Evolutionary conservation across 1,284 basidiomycete species (phyloP), one percentile per base, ranked within the genome.

Genomic region (Malassezia equina): DNA sequence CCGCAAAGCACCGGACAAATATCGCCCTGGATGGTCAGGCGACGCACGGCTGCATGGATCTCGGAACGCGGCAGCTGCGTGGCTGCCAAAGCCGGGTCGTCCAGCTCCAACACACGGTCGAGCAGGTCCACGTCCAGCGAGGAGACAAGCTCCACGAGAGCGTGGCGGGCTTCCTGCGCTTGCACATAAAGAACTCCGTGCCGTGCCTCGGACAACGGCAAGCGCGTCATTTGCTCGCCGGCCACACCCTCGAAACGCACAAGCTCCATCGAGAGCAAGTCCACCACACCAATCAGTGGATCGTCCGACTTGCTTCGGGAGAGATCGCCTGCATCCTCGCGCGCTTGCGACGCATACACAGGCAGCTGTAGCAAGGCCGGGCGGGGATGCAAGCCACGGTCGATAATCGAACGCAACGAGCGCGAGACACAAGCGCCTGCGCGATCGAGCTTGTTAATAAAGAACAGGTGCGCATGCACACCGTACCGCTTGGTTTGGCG

Each of bases 401-500:
- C 81, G 8, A 81, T 76, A 17, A 90, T 77, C 24, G 86, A 89
- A 15, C 79, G 66, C 11, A 89, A 64, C 0, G 86, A 87, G 1
- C 82, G 79, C 47, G 79, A 78, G 58, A 88, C 82, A 0, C 86
- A 88, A 15, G 86, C 85, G 27, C 88, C 88, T 39, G 86, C 80
- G 41, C 88, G 82, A 71, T 91, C 88, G 34, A 90, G 80, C 72
- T 91, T 91, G 78, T 91, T 91, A 58, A 90, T 73, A 71, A 90
- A 90, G 63, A 90, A 78, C 49, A 91, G 80, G 43, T 85, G 79
- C 8, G 86, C 85, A 1, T 81, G 77, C 2, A 90, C 88, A 27
- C 80, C 80, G 64, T 69, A 88, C 85, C 85, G 83, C 71, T 87
- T 83, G 62, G 90, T 75, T 72, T 90, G 88, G 51, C 77, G 78